Evolutionary conservation across 352 stramenopile genomes (phyloP).

Genomic region (Globisporangium paddicum): DNA sequence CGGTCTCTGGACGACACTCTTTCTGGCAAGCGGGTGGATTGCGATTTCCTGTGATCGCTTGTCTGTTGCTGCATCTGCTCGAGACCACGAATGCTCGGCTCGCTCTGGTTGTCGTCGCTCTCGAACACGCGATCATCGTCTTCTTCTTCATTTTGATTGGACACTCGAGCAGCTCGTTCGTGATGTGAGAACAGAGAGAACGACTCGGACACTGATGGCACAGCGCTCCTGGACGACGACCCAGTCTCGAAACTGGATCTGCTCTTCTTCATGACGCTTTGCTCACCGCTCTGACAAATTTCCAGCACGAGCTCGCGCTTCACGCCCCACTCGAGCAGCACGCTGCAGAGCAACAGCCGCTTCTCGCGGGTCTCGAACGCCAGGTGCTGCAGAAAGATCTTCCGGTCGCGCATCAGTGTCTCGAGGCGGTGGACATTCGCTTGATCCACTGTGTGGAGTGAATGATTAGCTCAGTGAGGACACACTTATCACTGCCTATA

Average conservation of each 20-base stretch:
- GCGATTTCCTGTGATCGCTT: background rate
- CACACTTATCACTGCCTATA: background rate
- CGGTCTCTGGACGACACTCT: background rate
- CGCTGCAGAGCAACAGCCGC: slow-evolving; percentile 34
- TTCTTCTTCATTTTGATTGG: slow-evolving; percentile 13
- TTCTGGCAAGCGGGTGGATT: background rate
- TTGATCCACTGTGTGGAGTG: slow-evolving; percentile 3
- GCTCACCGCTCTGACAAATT: slow-evolving; percentile 31
- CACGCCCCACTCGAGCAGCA: slow-evolving; percentile 52
- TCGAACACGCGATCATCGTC: slow-evolving; percentile 1
- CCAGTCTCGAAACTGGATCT: background rate
- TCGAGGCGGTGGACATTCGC: slow-evolving; percentile 18
- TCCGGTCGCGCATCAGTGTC: slow-evolving; percentile 17
- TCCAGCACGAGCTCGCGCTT: slow-evolving; percentile 44
- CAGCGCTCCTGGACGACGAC: background rate
- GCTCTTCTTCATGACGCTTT: slow-evolving; percentile 5
- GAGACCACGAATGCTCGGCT: background rate
- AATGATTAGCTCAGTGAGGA: background rate
- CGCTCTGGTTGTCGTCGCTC: slow-evolving; percentile 9
- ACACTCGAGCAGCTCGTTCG: background rate
- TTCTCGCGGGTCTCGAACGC: slow-evolving; percentile 34
- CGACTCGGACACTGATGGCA: background rate
- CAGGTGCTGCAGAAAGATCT: slow-evolving; percentile 27
- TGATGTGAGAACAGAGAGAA: background rate
- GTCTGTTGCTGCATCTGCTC: background rate